These are phyloP conservation scores for Dactylellina sp. DNA, from an alignment of 2,329 filamentous ascomycete genomes.

Conservation along the genomic window DNA sequence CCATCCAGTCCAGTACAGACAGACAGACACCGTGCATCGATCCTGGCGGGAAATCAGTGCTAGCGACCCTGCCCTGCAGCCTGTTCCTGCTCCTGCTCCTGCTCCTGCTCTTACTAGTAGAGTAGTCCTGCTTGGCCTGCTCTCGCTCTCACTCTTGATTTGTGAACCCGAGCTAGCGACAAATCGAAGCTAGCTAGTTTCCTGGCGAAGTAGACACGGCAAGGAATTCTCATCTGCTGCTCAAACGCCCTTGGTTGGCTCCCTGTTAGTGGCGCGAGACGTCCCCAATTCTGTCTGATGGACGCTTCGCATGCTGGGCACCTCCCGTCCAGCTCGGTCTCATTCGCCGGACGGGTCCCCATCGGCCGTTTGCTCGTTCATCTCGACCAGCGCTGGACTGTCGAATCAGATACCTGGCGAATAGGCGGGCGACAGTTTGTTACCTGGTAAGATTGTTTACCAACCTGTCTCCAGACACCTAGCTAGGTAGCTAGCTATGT, in stretches of 20 bases:
- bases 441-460: constrained; percentile 55
- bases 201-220: constrained; percentile 48
- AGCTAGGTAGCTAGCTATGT: too few relatives aligned
- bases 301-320: constrained; percentile 39
- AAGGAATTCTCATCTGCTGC: constrained; percentile 42
- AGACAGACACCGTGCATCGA: constrained; percentile 46
- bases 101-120: too few relatives aligned
- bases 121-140: too few relatives aligned
- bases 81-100: constrained; percentile 38
- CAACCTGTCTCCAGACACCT: too few relatives aligned
- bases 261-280: constrained; percentile 54
- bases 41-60: constrained; percentile 42
- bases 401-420: constrained; percentile 33
- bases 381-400: constrained; percentile 11
- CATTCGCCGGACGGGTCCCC: constrained; percentile 34
- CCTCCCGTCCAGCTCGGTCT: constrained; percentile 46
- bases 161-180: constrained; percentile 52
- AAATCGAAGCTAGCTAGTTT: constrained; percentile 51
- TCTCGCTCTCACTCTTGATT: too few relatives aligned
- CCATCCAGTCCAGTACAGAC: too few relatives aligned
- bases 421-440: constrained; percentile 28
- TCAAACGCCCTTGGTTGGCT: constrained; percentile 53
- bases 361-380: too few relatives aligned
- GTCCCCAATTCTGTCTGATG: constrained; percentile 46
- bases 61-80: constrained; percentile 52